phyloP scores from a whole-genome alignment of 495 filamentous ascomycete species.

The Rusavskia elegans region DNA sequence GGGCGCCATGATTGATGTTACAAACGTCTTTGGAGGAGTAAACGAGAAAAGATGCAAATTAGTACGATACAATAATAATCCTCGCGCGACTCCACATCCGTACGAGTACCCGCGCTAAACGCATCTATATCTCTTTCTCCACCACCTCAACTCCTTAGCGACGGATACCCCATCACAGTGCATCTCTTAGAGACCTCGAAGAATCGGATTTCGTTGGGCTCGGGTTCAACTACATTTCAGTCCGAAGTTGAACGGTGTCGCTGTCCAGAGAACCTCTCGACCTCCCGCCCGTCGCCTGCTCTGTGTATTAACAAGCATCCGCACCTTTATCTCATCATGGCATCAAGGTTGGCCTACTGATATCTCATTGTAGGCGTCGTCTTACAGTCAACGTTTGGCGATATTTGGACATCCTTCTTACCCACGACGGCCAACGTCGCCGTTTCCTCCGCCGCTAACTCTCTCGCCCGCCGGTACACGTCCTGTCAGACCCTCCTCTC shows the following conservation, averaged over 20 bases:
- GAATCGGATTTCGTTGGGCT: neutral
- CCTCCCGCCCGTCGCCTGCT: neutral
- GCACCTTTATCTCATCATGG: neutral
- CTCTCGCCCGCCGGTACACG: neutral
- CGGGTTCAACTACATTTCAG: neutral
- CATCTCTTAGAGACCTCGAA: neutral
- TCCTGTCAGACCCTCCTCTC: neutral
- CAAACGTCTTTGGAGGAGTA: too few relatives aligned
- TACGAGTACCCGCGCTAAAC: neutral
- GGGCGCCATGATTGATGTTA: too few relatives aligned
- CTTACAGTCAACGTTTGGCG: neutral
- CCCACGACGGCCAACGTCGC: neutral
- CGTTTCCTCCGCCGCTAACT: neutral
- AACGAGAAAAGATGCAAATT: too few relatives aligned
- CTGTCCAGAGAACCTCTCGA: neutral
- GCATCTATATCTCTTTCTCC: neutral
- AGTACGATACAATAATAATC: too few relatives aligned
- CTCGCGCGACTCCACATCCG: neutral
- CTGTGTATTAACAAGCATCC: neutral
- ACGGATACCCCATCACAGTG: too few relatives aligned
- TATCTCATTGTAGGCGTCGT: neutral
- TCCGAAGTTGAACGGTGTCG: neutral
- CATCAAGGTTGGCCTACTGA: neutral
- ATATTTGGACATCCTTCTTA: neutral
- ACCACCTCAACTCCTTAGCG: neutral